Evolutionary conservation across 2,329 filamentous ascomycete species (phyloP).

Genomic region (Sphaerulina vaccinii): DNA sequence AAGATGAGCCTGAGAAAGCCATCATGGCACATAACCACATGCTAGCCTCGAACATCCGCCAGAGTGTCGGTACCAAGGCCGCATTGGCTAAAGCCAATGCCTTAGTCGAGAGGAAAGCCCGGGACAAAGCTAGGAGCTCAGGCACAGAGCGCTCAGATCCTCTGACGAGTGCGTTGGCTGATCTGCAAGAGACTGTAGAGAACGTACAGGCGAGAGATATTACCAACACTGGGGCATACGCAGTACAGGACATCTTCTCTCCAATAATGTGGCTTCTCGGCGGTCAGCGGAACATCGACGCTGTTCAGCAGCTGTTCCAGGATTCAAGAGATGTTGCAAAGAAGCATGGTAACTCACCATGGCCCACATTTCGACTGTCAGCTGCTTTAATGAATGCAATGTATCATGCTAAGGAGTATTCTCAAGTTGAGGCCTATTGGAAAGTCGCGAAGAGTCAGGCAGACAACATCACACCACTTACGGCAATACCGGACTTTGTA

Average conservation of each 20-base stretch:
- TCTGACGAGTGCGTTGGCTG: slow-evolving; percentile 2
- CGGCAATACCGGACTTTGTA: slow-evolving; percentile 24
- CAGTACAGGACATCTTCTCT: slow-evolving; percentile 6
- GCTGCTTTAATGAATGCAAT: slow-evolving; percentile 68
- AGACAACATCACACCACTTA: slow-evolving; percentile 35
- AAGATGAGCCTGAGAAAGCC: slow-evolving; percentile 47
- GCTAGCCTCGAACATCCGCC: slow-evolving; percentile 39
- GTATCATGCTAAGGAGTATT: slow-evolving; percentile 56
- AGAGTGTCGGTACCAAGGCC: slow-evolving; percentile 33
- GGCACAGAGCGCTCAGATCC: neutral
- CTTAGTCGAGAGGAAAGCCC: slow-evolving; percentile 1
- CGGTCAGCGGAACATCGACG: slow-evolving; percentile 31
- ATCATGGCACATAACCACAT: slow-evolving; percentile 51
- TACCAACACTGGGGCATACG: neutral
- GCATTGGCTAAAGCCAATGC: slow-evolving; percentile 4
- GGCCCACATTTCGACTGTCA: slow-evolving; percentile 46
- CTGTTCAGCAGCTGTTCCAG: slow-evolving; percentile 57
- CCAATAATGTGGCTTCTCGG: slow-evolving; percentile 8
- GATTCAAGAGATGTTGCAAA: slow-evolving; percentile 44
- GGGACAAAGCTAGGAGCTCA: neutral
- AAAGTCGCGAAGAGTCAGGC: slow-evolving; percentile 57
- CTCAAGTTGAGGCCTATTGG: slow-evolving; percentile 67
- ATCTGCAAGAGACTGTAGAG: neutral
- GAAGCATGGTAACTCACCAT: slow-evolving; percentile 5
- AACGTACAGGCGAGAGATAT: slow-evolving; percentile 2